Conservation (phyloP, 1,284 basidiomycete species). For the Hortiboletus rubellus region DNA sequence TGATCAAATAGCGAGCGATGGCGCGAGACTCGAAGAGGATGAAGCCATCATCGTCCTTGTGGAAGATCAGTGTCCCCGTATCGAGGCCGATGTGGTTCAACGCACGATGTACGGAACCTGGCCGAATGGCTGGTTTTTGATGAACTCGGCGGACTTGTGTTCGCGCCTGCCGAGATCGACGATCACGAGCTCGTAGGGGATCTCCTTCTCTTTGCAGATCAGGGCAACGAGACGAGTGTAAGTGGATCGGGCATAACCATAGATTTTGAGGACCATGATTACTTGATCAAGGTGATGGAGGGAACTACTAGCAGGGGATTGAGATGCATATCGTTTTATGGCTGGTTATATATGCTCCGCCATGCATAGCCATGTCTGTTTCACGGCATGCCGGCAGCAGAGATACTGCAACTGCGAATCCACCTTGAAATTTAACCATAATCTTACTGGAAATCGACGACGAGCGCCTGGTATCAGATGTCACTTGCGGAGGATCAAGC, state of each 20-base stretch:
- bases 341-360: too few relatives aligned
- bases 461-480: too few relatives aligned
- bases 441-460: too few relatives aligned
- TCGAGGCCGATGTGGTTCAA: background rate
- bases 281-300: background rate
- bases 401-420: too few relatives aligned
- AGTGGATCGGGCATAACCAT: constrained; percentile 44
- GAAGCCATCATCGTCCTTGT: constrained; percentile 47
- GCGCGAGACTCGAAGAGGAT: constrained; percentile 53
- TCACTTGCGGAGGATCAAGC: background rate
- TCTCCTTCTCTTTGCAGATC: constrained; percentile 50
- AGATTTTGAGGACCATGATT: constrained; percentile 52
- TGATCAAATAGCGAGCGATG: constrained; percentile 49
- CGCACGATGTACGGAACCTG: constrained; percentile 62
- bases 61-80: background rate
- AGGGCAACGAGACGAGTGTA: constrained; percentile 48
- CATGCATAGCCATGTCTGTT: too few relatives aligned
- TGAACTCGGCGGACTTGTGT: constrained; percentile 48
- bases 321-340: background rate
- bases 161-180: constrained; percentile 47
- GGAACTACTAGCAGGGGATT: too few relatives aligned
- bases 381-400: too few relatives aligned
- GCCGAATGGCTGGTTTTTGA: constrained; percentile 60
- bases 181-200: constrained; percentile 48
- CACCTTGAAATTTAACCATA: too few relatives aligned